Evolutionary conservation across 1,139 yeast species (phyloP).

Genomic region (Kodamaea suecica): DNA sequence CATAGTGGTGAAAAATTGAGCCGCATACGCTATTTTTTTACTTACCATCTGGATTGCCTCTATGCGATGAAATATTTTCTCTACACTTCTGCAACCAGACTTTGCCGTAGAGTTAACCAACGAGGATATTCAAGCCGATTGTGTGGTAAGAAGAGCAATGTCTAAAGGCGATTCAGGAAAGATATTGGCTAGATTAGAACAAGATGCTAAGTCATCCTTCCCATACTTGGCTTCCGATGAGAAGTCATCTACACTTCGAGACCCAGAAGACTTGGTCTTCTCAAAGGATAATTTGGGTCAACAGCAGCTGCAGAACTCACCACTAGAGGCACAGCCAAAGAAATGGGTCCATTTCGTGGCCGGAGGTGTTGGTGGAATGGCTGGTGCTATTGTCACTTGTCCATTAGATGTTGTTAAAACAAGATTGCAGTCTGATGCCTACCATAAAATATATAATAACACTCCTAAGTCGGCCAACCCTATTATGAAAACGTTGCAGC

Average conservation of each 20-base stretch:
- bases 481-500: slow-evolving; percentile 52
- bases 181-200: slow-evolving; percentile 32
- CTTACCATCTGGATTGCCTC: no score
- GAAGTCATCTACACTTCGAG: slow-evolving; percentile 47
- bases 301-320: slow-evolving; percentile 5
- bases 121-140: no score
- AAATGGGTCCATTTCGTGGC: slow-evolving; percentile 99
- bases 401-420: slow-evolving; percentile 98
- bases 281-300: slow-evolving; percentile 5
- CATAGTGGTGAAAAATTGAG: no score
- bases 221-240: slow-evolving; percentile 74
- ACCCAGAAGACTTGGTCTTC: slow-evolving; percentile 26
- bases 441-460: slow-evolving; percentile 39
- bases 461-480: slow-evolving; percentile 42
- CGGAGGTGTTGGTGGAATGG: slow-evolving; percentile 98
- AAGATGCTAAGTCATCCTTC: slow-evolving; percentile 56
- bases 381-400: slow-evolving; percentile 90
- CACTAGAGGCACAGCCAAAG: slow-evolving; percentile 23
- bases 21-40: no score
- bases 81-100: no score
- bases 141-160: background rate
- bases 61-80: no score
- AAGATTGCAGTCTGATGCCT: slow-evolving; percentile 85
- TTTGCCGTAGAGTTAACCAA: no score
- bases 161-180: background rate